A percentile compares a stretch with the other conserved stretches of the same genome.
Evolutionary conservation across 148 eudicot genomes (phyloP).

Genomic region (Polygonum maritimum): DNA sequence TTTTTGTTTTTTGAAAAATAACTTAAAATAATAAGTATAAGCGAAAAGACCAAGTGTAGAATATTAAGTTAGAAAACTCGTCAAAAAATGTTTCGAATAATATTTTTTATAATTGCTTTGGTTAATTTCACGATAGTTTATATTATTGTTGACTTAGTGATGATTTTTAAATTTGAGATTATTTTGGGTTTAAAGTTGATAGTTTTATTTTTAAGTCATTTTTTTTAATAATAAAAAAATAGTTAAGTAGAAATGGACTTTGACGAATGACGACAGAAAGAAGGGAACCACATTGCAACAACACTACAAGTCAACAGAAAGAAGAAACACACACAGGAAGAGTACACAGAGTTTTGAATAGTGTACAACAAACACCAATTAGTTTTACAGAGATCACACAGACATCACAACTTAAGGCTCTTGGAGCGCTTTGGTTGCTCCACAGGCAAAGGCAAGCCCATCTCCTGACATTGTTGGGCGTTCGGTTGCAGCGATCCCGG

Average conservation of each 20-base stretch:
- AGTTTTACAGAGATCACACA: background rate
- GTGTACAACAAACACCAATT: background rate
- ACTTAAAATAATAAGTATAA: too few species aligned
- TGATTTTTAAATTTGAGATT: too few species aligned
- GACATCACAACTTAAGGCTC: background rate
- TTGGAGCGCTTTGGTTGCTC: slow-evolving; percentile 7
- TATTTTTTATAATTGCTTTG: too few species aligned
- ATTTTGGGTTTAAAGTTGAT: too few species aligned
- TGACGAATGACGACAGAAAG: background rate
- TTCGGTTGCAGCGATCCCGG: slow-evolving; percentile 47
- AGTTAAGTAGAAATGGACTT: background rate
- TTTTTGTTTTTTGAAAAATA: too few species aligned
- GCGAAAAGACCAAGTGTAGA: too few species aligned
- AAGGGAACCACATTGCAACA: background rate
- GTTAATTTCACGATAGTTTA: too few species aligned
- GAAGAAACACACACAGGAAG: background rate
- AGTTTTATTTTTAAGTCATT: too few species aligned
- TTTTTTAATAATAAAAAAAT: too few species aligned
- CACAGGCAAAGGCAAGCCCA: slow-evolving; percentile 40
- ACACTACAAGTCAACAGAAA: background rate
- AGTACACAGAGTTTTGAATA: background rate
- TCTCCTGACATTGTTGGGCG: slow-evolving; percentile 55
- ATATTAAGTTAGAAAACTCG: too few species aligned
- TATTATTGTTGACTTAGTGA: too few species aligned
- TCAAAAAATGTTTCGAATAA: too few species aligned